phyloP scores from a whole-genome alignment of 495 filamentous ascomycete species.

The Aspergillus haitiensis region DNA sequence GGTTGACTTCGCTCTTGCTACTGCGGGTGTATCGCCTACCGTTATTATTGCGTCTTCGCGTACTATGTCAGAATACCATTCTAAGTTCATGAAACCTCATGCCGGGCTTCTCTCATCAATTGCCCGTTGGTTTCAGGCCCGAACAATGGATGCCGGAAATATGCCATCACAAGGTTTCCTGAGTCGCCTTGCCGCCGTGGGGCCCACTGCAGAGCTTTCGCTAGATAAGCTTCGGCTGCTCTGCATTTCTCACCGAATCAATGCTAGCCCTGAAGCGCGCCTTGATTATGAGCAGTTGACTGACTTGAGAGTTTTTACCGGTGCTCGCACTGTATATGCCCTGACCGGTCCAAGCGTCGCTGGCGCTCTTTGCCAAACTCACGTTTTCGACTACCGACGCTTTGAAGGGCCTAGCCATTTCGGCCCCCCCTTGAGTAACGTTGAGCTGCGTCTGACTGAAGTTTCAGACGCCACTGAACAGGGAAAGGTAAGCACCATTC shows the following conservation, averaged over 20 bases:
- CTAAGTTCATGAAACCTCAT: slow-evolving; percentile 49
- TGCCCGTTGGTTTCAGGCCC: slow-evolving; percentile 67
- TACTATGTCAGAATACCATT: slow-evolving; percentile 67
- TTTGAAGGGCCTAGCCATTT: slow-evolving; percentile 65
- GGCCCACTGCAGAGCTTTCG: slow-evolving; percentile 60
- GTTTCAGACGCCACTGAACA: slow-evolving; percentile 59
- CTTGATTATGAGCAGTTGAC: slow-evolving; percentile 68
- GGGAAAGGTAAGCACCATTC: slow-evolving; percentile 57
- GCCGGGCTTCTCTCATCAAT: slow-evolving; percentile 55
- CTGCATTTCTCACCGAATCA: slow-evolving; percentile 41
- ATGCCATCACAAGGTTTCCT: slow-evolving; percentile 54
- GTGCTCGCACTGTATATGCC: slow-evolving; percentile 80
- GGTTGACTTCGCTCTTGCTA: slow-evolving; percentile 69
- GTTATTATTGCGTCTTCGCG: slow-evolving; percentile 77
- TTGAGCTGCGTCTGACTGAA: slow-evolving; percentile 69
- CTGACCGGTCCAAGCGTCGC: slow-evolving; percentile 79
- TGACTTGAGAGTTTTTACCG: slow-evolving; percentile 76
- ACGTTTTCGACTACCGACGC: slow-evolving; percentile 82
- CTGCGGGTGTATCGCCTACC: slow-evolving; percentile 73
- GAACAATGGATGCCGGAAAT: slow-evolving; percentile 66
- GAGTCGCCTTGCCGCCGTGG: slow-evolving; percentile 52
- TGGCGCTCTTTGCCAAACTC: slow-evolving; percentile 80
- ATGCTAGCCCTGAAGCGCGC: slow-evolving; percentile 33
- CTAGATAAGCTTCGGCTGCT: slow-evolving; percentile 69
- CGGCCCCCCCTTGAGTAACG: slow-evolving; percentile 74